A percentile compares a stretch with the other conserved stretches of the same genome.
Evolutionary conservation across 148 eudicot genomes (phyloP).

Genomic region (Rhododendron ferrugineum): DNA sequence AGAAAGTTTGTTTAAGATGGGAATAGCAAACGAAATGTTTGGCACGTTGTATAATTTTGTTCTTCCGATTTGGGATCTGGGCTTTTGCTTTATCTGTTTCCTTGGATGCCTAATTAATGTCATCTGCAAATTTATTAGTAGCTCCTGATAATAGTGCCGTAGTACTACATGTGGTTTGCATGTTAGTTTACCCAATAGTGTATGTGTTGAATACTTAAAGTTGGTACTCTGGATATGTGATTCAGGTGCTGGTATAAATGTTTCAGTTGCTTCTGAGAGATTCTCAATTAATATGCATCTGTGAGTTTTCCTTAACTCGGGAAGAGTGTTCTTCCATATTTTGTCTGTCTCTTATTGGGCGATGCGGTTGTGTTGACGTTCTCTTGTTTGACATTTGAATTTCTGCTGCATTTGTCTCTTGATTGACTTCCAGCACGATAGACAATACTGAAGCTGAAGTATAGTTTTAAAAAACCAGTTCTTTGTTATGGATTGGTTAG

Average conservation of each 20-base stretch:
- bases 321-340: slow-evolving; percentile 37
- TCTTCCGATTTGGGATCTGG: not conserved
- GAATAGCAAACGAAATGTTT: not conserved
- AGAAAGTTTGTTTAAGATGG: not conserved
- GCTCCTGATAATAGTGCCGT: not conserved
- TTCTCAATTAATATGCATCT: slow-evolving; percentile 64
- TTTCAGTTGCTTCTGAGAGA: slow-evolving; percentile 71
- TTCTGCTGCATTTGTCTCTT: not conserved
- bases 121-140: not conserved
- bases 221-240: slow-evolving; percentile 50
- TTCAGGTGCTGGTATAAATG: slow-evolving; percentile 75
- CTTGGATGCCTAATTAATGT: not conserved
- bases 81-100: slow-evolving; percentile 1
- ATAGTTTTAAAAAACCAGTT: not conserved
- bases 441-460: not conserved
- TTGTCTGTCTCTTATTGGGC: slow-evolving; percentile 1
- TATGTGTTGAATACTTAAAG: slow-evolving; percentile 18
- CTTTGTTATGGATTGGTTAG: not conserved
- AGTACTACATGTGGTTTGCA: not conserved
- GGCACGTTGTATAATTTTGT: not conserved
- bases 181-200: slow-evolving; percentile 7
- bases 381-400: slow-evolving; percentile 5
- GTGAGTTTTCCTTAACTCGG: slow-evolving; percentile 80
- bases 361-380: slow-evolving; percentile 6
- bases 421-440: not conserved